These are phyloP conservation scores for Irpex sp. DNA, from an alignment of 1,284 basidiomycete genomes.

Conservation along the genomic window DNA sequence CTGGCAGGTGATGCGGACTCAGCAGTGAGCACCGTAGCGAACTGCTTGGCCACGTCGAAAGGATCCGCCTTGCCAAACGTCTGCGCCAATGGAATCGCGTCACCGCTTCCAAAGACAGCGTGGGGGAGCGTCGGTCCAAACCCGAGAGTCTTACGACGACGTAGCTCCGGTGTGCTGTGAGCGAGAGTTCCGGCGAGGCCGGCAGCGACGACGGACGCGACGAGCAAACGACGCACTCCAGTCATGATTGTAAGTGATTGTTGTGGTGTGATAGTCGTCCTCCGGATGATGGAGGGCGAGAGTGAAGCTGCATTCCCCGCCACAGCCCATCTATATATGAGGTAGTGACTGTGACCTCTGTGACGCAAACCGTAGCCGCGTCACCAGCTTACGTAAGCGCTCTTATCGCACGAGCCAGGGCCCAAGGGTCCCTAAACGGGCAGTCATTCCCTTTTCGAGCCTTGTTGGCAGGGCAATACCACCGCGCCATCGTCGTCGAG, in stretches of 20 bases:
- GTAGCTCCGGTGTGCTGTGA: slow-evolving; percentile 19
- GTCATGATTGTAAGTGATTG: slow-evolving; percentile 1
- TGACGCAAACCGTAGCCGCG: background rate
- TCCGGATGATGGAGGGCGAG: background rate
- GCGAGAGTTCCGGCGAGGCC: slow-evolving; percentile 29
- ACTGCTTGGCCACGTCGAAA: slow-evolving; percentile 55
- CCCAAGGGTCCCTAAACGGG: background rate
- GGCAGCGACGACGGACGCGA: slow-evolving; percentile 29
- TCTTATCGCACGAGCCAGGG: background rate
- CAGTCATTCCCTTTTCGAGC: background rate
- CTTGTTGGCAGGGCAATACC: background rate
- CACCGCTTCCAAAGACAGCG: slow-evolving; percentile 55
- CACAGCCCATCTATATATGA: background rate
- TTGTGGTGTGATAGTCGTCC: background rate
- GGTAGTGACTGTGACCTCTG: background rate
- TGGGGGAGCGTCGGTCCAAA: slow-evolving; percentile 78
- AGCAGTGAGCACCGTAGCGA: slow-evolving; percentile 48
- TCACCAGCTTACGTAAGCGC: background rate
- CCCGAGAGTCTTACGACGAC: slow-evolving; percentile 71
- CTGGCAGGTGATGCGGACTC: slow-evolving; percentile 35
- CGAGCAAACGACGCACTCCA: slow-evolving; percentile 30
- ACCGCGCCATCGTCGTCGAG: background rate
- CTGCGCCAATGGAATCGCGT: background rate
- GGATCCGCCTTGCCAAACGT: slow-evolving; percentile 38
- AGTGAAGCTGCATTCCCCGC: background rate